Base-by-base conservation (phyloP, 1,284 basidiomycete species). In the Phylloboletellus chloephorus region DNA sequence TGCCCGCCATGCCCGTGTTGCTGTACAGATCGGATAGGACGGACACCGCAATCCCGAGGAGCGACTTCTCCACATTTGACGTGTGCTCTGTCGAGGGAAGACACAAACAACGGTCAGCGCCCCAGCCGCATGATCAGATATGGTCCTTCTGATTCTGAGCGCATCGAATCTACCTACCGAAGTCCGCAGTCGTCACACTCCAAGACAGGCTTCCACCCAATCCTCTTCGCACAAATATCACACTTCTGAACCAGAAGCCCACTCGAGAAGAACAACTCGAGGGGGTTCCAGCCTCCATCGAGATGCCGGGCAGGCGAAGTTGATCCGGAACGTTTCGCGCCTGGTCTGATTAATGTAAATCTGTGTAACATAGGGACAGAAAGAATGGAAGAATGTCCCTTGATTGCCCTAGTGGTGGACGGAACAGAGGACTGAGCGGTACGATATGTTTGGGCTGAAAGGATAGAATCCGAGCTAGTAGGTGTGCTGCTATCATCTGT, bases 111-210 rank as follows among this genome's bases (percentile, higher is more conserved):
- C 17, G 37, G 30, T 39, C 23, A 28, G 37, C 15, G 15, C 7
- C 30, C 29, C 38, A 39, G 31, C 44, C 44, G 2, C 34, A 25
- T 49, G 37, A 51, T 54, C 23, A 58, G 48, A 44, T 34, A 31
- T 48, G 13, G 36, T 16, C 40, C 39, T 47, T 46, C 39, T 47
- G 28, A 36, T 44, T 52, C 51, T n/a, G 35, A 47, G 32, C 17
- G 29, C 22, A 48, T 43, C 45, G 41, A 49, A 46, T 43, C 39
- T 33, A 52, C 47, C 38, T 38, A 52, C 42, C 39, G 52, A 46
- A 53, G 47, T 44, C 46, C 49, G 37, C 91, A 95, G 63, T 94
- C 91, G 61, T 95, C 91, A 60, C 91, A 94, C 54, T 88, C 81
- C 21, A 94, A 65, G 21, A 85, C 78, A 15, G 87, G 80, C 57